Conservation (phyloP, 106 monocot genomes). For the Dendrobium officinale region DNA sequence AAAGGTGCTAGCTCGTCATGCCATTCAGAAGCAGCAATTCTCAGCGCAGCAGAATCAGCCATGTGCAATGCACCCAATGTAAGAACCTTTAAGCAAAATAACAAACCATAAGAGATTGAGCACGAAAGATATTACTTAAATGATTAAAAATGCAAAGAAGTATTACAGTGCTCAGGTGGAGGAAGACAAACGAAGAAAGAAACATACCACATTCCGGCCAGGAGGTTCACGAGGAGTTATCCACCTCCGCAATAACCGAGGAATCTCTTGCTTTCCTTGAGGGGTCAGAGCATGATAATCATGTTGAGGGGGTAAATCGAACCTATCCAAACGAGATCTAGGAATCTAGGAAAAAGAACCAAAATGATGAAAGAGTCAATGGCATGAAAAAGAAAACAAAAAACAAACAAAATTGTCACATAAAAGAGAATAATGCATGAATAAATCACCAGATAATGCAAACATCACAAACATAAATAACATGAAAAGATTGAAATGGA, state of each 20-base stretch:
- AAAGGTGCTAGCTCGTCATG: slow-evolving; percentile 92
- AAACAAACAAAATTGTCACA: not conserved
- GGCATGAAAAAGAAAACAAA: slow-evolving; percentile 4
- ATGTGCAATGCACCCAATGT: slow-evolving; percentile 87
- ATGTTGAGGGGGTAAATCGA: slow-evolving; percentile 92
- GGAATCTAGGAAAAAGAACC: slow-evolving; percentile 52
- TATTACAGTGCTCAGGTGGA: not conserved
- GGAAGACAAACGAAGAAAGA: not conserved
- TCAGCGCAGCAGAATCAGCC: slow-evolving; percentile 72
- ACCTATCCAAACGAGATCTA: slow-evolving; percentile 62
- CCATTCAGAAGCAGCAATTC: slow-evolving; percentile 77
- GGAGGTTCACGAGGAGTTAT: slow-evolving; percentile 90
- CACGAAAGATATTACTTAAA: not conserved
- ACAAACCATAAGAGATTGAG: not conserved
- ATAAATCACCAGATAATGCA: not conserved
- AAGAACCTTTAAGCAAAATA: slow-evolving; percentile 47
- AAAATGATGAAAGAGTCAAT: slow-evolving; percentile 9
- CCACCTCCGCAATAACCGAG: slow-evolving; percentile 60
- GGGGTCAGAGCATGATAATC: slow-evolving; percentile 89
- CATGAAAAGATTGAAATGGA: not conserved
- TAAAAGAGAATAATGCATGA: not conserved
- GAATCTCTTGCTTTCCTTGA: slow-evolving; percentile 80
- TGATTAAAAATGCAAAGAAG: not conserved
- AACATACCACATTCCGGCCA: slow-evolving; percentile 77
- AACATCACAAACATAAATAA: not conserved